A percentile compares a stretch with the other conserved stretches of the same genome.
Conservation (phyloP, 805 yeast species). For the Brettanomyces anomalus region DNA sequence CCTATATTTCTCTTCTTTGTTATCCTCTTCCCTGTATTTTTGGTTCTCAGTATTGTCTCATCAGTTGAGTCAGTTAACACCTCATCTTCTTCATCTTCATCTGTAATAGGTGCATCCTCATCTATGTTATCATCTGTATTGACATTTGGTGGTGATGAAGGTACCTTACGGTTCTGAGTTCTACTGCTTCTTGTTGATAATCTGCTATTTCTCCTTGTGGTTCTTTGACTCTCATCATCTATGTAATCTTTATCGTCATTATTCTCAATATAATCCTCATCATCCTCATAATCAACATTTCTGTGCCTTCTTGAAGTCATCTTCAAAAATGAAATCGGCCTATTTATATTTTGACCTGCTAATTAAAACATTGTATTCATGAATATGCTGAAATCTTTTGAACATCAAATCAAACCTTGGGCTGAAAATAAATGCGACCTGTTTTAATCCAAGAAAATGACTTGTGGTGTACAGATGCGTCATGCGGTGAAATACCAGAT, state of each 20-base stretch:
- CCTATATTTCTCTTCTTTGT: neutral
- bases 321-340: no score
- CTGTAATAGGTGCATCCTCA: constrained; percentile 5
- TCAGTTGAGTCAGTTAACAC: neutral
- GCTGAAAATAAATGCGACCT: no score
- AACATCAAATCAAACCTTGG: no score
- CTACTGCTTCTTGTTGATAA: constrained; percentile 1
- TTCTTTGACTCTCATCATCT: constrained; percentile 27
- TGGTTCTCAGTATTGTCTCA: neutral
- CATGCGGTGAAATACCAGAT: no score
- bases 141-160: neutral
- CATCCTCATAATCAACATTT: constrained; percentile 1
- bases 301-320: neutral
- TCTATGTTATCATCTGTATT: constrained; percentile 5
- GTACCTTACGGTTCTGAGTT: neutral
- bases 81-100: constrained; percentile 9
- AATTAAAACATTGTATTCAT: no score
- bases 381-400: no score
- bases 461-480: no score
- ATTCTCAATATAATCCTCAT: constrained; percentile 3
- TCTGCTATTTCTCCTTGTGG: neutral
- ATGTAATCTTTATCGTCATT: constrained; percentile 34
- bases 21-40: neutral
- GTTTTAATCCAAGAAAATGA: no score
- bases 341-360: no score